Percentiles rank a stretch among this genome's conserved stretches.
phyloP scores from a whole-genome alignment of 164 flowering plant genomes.

The Umbilicus rupestris region DNA sequence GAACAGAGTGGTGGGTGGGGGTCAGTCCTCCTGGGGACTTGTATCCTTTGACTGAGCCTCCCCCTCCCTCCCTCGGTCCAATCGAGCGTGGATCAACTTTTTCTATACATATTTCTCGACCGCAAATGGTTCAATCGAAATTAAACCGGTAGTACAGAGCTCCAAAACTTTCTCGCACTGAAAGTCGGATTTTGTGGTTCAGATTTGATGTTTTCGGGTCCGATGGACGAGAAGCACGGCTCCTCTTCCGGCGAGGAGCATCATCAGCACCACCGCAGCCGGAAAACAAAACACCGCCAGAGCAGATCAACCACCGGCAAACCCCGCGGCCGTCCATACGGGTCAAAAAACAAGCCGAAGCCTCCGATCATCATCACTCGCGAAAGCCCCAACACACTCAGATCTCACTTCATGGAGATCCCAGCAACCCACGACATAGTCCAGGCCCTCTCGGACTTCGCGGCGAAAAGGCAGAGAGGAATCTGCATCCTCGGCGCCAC shows the following conservation, averaged over 20 bases:
- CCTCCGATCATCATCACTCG: conserved; percentile 88
- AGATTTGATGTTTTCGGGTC: neutral
- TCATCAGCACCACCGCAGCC: neutral
- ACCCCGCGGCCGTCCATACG: conserved; percentile 76
- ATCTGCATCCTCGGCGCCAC: conserved; percentile 65
- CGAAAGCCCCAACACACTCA: conserved; percentile 77
- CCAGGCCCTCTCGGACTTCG: conserved; percentile 55
- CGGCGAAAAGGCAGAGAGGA: conserved; percentile 66
- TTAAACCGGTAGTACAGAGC: too few relatives aligned
- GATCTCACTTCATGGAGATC: conserved; percentile 79
- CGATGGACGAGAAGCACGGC: neutral
- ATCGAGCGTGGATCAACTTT: too few relatives aligned
- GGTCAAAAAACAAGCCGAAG: conserved; percentile 88
- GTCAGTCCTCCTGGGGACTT: neutral
- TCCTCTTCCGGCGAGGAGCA: neutral
- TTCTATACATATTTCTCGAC: too few relatives aligned
- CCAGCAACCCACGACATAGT: conserved; percentile 64
- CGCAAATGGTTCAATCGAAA: too few relatives aligned
- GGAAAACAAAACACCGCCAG: too few relatives aligned
- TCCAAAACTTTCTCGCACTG: too few relatives aligned
- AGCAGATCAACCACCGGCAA: conserved; percentile 22
- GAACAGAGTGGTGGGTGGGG: neutral
- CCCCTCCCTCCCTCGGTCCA: neutral
- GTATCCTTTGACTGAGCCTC: neutral
- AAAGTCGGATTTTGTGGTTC: too few relatives aligned